phyloP scores from a whole-genome alignment of 768 basidiomycete species.

The Pholiota molesta region DNA sequence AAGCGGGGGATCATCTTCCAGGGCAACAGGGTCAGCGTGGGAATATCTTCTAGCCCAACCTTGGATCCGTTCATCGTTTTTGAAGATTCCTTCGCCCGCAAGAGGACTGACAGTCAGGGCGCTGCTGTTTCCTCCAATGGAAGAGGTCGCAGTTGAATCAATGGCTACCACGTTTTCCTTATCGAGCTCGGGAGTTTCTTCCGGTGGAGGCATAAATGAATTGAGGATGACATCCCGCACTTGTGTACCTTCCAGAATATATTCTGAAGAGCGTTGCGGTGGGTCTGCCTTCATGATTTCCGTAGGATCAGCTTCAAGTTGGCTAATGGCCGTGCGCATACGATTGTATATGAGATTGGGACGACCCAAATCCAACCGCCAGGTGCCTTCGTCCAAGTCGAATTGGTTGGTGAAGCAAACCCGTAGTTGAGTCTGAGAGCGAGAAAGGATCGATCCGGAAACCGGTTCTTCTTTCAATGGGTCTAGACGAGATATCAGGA shows the following conservation, averaged over 20 bases:
- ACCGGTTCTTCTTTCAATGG: slow-evolving; percentile 58
- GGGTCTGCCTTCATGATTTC: slow-evolving; percentile 35
- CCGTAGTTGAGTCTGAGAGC: slow-evolving; percentile 53
- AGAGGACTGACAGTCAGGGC: slow-evolving; percentile 35
- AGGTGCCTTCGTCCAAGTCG: slow-evolving; percentile 48
- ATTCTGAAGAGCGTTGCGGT: slow-evolving; percentile 40
- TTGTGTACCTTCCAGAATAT: slow-evolving; percentile 68
- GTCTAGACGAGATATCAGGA: slow-evolving; percentile 64
- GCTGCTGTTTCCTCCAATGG: slow-evolving; percentile 27
- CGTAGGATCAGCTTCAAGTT: slow-evolving; percentile 57
- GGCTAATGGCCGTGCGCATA: slow-evolving; percentile 67
- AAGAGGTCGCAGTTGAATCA: slow-evolving; percentile 30
- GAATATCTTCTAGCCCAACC: slow-evolving; percentile 82
- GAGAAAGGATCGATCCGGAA: slow-evolving; percentile 57
- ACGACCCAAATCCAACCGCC: slow-evolving; percentile 73
- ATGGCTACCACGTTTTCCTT: slow-evolving; percentile 35
- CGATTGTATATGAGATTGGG: slow-evolving; percentile 68
- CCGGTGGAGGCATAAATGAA: slow-evolving; percentile 41
- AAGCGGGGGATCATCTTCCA: slow-evolving; percentile 81
- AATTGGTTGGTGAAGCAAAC: slow-evolving; percentile 57
- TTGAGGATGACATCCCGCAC: slow-evolving; percentile 73
- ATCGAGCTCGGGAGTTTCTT: slow-evolving; percentile 29
- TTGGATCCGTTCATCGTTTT: slow-evolving; percentile 72
- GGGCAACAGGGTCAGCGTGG: slow-evolving; percentile 53
- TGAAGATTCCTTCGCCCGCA: slow-evolving; percentile 49